Base-by-base conservation (phyloP, 1,284 basidiomycete species). In the Malassezia globosa region DNA sequence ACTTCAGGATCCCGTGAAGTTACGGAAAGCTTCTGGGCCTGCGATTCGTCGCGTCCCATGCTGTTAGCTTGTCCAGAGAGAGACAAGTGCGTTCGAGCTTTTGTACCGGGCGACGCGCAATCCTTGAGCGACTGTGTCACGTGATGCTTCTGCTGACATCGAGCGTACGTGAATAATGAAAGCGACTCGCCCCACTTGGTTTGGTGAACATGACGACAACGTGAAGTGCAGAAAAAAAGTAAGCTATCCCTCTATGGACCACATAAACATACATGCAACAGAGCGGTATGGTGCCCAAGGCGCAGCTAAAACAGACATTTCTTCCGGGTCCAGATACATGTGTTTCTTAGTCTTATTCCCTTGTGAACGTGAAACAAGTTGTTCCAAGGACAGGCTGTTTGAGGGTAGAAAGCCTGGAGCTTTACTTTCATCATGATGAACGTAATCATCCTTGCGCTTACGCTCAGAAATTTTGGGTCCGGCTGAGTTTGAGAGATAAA, bases 1-100 rank as follows among this genome's bases (percentile, higher is more conserved):
- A 46, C 25, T 21, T 49, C 66, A 8, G 75, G 75, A 53, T 76
- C 75, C 48, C 66, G 68, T 6, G 75, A 72, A 13, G 72, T 65
- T 44, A 76, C 75, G 40, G 65, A 58, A 59, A 76, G 72, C 11
- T 40, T 45, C 22, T 49, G 42, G 21, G 25, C 41, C 22, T 42
- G 39, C 19, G 50, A 33, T 11, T 54, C 55, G 27, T 54, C 48
- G 24, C 41, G 51, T 33, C 33, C 40, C 57, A 54, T 59, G 38
- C 31, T 45, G 35, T 35, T 34, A 18, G 34, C 19, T 35, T 14
- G 27, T 8, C 13, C 13, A 11, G 21, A 13, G 18, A 24, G 13
- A 24, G 29, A 31, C 11, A 21, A n/a, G 29, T 31, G 48, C 24
- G 36, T 19, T 42, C n/a, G n/a, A n/a, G n/a, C n/a, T n/a, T n/a